Percentiles rank a stretch among this genome's conserved stretches.
These are phyloP conservation scores for Trypanosoma scelopori DNA, from an alignment of 208 protist genomes.

Conservation along the genomic window DNA sequence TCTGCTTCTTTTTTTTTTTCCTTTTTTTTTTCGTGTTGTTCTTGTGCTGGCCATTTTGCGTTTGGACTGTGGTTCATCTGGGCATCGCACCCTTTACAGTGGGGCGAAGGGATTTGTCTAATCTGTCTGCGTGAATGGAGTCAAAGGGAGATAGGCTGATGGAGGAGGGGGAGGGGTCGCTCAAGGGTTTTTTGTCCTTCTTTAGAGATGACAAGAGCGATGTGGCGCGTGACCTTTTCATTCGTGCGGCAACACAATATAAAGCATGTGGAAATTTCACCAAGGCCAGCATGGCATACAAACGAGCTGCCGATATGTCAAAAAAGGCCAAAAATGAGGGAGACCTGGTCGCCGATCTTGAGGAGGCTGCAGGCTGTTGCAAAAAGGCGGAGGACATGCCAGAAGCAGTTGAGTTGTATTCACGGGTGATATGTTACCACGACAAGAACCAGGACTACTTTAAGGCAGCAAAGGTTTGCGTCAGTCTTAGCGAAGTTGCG, in stretches of 20 bases:
- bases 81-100: too few relatives aligned
- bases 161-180: slow-evolving; percentile 64
- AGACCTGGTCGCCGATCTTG: slow-evolving; percentile 58
- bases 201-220: slow-evolving; percentile 58
- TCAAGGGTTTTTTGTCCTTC: slow-evolving; percentile 75
- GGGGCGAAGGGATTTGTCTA: too few relatives aligned
- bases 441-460: slow-evolving; percentile 58
- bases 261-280: slow-evolving; percentile 69
- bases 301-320: slow-evolving; percentile 72
- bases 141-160: slow-evolving; percentile 65
- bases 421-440: slow-evolving; percentile 57
- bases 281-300: slow-evolving; percentile 71
- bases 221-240: slow-evolving; percentile 73
- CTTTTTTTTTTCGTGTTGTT: slow-evolving; percentile 9
- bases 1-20: slow-evolving; percentile 7
- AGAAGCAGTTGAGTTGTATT: slow-evolving; percentile 36
- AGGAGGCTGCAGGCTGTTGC: slow-evolving; percentile 64
- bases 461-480: slow-evolving; percentile 76
- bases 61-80: too few relatives aligned
- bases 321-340: slow-evolving; percentile 62
- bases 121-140: slow-evolving; percentile 36
- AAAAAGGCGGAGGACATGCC: slow-evolving; percentile 51
- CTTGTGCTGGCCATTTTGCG: background rate
- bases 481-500: slow-evolving; percentile 61
- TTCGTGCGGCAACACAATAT: slow-evolving; percentile 81